Evolutionary conservation across 352 stramenopile genomes (phyloP), one percentile per base, ranked within the genome.

Genomic region (Phytophthora nicotianae): DNA sequence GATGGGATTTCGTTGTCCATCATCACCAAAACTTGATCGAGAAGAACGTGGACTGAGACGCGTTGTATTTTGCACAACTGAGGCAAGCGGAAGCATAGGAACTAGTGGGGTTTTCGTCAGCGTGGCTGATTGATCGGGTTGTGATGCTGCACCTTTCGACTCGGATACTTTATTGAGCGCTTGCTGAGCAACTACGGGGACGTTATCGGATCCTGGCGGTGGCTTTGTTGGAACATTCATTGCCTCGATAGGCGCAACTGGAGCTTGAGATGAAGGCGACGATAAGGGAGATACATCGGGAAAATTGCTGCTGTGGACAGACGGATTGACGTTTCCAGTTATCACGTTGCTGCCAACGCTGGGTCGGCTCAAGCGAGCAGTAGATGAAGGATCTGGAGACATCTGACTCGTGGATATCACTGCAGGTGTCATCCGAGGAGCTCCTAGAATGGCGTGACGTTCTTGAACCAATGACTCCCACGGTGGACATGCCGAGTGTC

Each of bases 401-500:
- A 62, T 54, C 21, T 16, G 26, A 24, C n/a, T 7, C 19, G 23
- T 23, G 23, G 37, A 33, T 29, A 58, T 56, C 33, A 46, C 29
- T 47, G 37, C 35, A 2, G 55, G 20, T 52, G 49, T 32, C 33
- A 50, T 60, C 13, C 58, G 56, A 11, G 32, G 43, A 29, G 45
- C 23, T 19, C 70, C 70, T 5, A 78, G 46, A 51, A 54, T 77
- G 16, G 86, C 83, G 48, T 94, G 83, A 11, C 81, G 80, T 20
- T 88, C 77, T 65, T 94, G 86, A 23, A 91, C 86, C 4, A 94
- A 50, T 7, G 83, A 67, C 56, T 93, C 82, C 83, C 84, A 90
- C 1, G 86, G 83, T 5, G 83, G 86, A 41, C 76, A 81, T 11
- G 80, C 83, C 6, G 75, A 73, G 43, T 90, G 87, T 58, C 90